Base-by-base conservation (phyloP, 2,329 filamentous ascomycete genomes). In the Colletotrichum musicola region DNA sequence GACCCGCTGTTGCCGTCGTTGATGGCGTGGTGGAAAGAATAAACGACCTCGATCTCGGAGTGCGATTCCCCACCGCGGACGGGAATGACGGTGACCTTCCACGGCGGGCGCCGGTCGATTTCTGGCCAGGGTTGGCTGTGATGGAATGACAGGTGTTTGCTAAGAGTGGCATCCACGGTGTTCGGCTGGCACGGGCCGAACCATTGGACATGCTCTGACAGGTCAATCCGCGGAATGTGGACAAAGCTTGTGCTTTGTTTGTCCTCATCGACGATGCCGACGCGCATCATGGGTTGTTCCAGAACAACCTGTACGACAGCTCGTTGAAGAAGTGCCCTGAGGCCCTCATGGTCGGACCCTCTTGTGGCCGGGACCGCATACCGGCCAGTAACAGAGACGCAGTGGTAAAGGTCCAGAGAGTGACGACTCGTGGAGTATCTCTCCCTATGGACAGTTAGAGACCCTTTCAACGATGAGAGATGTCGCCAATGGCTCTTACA, bases 1-100 rank as follows among this genome's bases (percentile, higher is more conserved):
- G 77, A 76, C 0, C 82, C 83, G 70, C 83, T 82, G 13, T 81
- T 77, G 1, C 88, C 88, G 70, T 89, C 88, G 25, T 81, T 80
- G 18, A 89, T 77, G 0, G 81, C 79, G 71, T 89, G 87, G 69
- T 89, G 87, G 40, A 79, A 85, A 5, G 81, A 78, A 70, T 88
- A 86, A 6, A 82, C 70, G 13, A 86, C 68, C 56, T 87, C 81
- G 40, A 82, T 72, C 6, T 76, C 72, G 27, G 14, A 2, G 35
- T 44, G n/a, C 27, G 14, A n/a, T 10, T 30, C 35, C 40, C 38
- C n/a, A 1, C 25, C 5, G 1, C 56, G 30, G 2, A 71, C 50
- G 4, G 69, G 62, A 1, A 73, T 51, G 50, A 85, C 77, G 2
- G 79, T 75, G 13, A 86, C 63, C 47, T 80, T 83, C 87, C 86